These are phyloP conservation scores for Neoboletus magnificus DNA, from an alignment of 768 basidiomycete species.

Conservation along the genomic window DNA sequence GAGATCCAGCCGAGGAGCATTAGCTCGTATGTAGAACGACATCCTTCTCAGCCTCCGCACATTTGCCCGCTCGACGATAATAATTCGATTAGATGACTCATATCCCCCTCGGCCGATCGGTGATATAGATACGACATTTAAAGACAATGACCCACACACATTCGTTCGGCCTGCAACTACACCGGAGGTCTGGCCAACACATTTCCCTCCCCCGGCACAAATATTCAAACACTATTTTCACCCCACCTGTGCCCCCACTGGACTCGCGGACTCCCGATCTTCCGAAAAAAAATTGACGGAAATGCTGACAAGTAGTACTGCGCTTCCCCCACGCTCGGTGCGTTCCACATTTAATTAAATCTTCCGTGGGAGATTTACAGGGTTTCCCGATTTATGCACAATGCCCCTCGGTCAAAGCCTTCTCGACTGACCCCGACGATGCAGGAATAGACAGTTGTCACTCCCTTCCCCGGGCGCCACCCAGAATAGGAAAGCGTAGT, in stretches of 20 bases:
- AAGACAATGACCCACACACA: background rate
- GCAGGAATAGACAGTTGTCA: background rate
- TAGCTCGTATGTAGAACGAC: too few species aligned
- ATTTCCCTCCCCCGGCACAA: background rate
- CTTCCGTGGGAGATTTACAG: background rate
- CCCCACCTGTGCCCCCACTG: background rate
- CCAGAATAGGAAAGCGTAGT: conserved; percentile 9
- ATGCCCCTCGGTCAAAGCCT: background rate
- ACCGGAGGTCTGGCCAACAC: background rate
- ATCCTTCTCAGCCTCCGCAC: background rate
- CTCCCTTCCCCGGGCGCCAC: background rate
- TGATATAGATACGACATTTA: background rate
- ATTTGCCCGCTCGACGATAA: background rate
- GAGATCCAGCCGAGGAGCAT: too few species aligned
- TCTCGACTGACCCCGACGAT: background rate
- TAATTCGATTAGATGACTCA: background rate
- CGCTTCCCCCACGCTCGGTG: background rate
- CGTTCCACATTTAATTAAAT: background rate
- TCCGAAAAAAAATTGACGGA: background rate
- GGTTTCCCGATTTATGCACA: background rate
- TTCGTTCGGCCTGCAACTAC: background rate
- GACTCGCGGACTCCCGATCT: too few species aligned
- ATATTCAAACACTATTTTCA: background rate
- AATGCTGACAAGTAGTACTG: background rate
- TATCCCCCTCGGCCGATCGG: background rate